Conservation (phyloP, 2,329 filamentous ascomycete genomes). For the Malbranchea zuffiana region DNA sequence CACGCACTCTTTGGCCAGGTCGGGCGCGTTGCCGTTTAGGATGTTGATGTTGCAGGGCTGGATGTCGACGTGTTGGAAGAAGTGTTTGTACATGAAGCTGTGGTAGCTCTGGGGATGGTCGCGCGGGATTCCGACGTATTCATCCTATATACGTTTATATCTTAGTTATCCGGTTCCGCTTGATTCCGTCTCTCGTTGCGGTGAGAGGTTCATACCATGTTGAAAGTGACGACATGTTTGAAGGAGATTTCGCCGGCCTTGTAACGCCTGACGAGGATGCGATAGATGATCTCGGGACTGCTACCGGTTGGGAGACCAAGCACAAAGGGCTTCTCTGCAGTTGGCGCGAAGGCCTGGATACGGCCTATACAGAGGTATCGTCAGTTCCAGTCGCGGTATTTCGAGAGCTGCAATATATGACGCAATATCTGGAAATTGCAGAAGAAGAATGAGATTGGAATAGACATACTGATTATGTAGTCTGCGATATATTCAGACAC, state of each 20-base stretch:
- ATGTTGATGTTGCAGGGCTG: slow-evolving; percentile 74
- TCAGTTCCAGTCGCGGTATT: too few species aligned
- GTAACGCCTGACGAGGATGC: slow-evolving; percentile 51
- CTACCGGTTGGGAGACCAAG: slow-evolving; percentile 75
- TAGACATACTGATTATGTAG: slow-evolving; percentile 58
- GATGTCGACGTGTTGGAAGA: slow-evolving; percentile 78
- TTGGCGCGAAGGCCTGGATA: slow-evolving; percentile 66
- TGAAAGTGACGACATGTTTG: slow-evolving; percentile 81
- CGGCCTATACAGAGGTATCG: slow-evolving; percentile 51
- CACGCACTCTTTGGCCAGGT: slow-evolving; percentile 65
- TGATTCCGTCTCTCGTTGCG: background rate
- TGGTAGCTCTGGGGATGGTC: slow-evolving; percentile 81
- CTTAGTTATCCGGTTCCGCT: slow-evolving; percentile 2
- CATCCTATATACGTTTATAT: slow-evolving; percentile 47
- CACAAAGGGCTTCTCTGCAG: slow-evolving; percentile 62
- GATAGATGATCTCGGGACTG: slow-evolving; percentile 68
- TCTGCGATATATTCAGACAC: slow-evolving; percentile 69
- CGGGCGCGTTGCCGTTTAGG: slow-evolving; percentile 66
- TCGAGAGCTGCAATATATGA: background rate
- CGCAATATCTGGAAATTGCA: background rate
- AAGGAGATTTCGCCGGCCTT: slow-evolving; percentile 57
- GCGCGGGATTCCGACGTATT: slow-evolving; percentile 73
- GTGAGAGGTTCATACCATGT: slow-evolving; percentile 54
- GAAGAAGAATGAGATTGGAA: slow-evolving; percentile 2
- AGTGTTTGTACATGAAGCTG: slow-evolving; percentile 86